Evolutionary conservation across 768 basidiomycete species (phyloP).

Genomic region (Termitomyces sp.): DNA sequence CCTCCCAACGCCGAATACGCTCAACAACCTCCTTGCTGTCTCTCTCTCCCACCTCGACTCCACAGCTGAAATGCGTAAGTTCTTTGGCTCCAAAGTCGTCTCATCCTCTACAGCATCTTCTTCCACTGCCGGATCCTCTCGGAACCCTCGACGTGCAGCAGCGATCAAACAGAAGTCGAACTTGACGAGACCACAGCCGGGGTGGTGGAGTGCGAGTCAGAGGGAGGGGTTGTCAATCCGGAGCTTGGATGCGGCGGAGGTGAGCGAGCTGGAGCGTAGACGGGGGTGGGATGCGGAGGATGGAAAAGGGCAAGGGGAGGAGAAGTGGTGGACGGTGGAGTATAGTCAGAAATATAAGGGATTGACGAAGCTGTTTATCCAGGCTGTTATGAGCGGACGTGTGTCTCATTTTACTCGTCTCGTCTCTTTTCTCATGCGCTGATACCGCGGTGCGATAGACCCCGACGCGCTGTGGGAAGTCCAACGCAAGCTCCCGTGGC

Average conservation of each 20-base stretch:
- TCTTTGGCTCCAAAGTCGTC: slow-evolving; percentile 91
- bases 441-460: slow-evolving; percentile 33
- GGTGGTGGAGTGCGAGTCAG: slow-evolving; percentile 67
- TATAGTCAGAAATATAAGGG: slow-evolving; percentile 83
- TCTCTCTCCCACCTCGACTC: slow-evolving; percentile 78
- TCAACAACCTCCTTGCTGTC: slow-evolving; percentile 58
- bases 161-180: slow-evolving; percentile 48
- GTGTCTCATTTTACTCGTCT: slow-evolving; percentile 18
- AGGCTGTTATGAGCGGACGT: slow-evolving; percentile 80
- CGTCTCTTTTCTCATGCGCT: not conserved
- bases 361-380: slow-evolving; percentile 75
- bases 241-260: slow-evolving; percentile 50
- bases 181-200: slow-evolving; percentile 68
- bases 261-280: slow-evolving; percentile 32
- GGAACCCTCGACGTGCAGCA: slow-evolving; percentile 18
- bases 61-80: slow-evolving; percentile 86
- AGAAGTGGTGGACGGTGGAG: slow-evolving; percentile 87
- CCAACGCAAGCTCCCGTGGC: slow-evolving; percentile 79
- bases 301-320: slow-evolving; percentile 30
- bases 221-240: slow-evolving; percentile 73
- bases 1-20: slow-evolving; percentile 27
- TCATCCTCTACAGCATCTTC: slow-evolving; percentile 39
- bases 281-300: slow-evolving; percentile 27
- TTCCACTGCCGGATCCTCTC: slow-evolving; percentile 26
- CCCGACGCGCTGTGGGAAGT: slow-evolving; percentile 75